These are phyloP conservation scores for Globisporangium cylindrosporum DNA, from an alignment of 352 stramenopile genomes.

Conservation along the genomic window DNA sequence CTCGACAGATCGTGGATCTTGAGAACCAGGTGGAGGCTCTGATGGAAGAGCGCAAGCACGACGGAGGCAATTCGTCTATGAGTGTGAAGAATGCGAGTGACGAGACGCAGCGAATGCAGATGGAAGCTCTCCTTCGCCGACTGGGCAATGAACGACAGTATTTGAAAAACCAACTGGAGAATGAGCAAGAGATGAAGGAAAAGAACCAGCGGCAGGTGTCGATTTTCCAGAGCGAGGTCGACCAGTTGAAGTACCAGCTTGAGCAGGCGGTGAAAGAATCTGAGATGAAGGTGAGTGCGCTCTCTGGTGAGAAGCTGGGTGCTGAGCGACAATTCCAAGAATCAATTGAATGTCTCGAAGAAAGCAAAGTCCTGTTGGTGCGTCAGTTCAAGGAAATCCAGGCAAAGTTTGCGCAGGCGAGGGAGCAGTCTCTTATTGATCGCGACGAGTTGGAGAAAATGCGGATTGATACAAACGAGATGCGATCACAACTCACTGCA, in stretches of 20 bases:
- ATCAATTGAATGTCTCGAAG: conserved; percentile 41
- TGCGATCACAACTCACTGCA: conserved; percentile 37
- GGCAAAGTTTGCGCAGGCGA: conserved; percentile 46
- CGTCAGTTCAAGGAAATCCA: conserved; percentile 62
- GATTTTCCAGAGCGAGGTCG: conserved; percentile 42
- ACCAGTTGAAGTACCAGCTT: conserved; percentile 30
- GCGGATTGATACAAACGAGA: conserved; percentile 42
- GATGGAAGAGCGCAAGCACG: conserved; percentile 48
- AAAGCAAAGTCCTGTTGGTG: conserved; percentile 45
- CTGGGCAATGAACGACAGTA: conserved; percentile 84
- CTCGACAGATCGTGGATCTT: conserved; percentile 61
- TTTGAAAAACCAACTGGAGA: conserved; percentile 72
- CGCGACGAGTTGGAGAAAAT: conserved; percentile 64
- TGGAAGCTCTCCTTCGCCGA: conserved; percentile 66
- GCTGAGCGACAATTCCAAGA: conserved; percentile 41
- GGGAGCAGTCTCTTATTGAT: conserved; percentile 59
- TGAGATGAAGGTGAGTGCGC: conserved; percentile 41
- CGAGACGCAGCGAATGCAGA: conserved; percentile 74
- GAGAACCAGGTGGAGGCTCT: conserved; percentile 54
- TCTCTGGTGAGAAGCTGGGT: conserved; percentile 25
- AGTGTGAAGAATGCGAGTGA: conserved; percentile 69
- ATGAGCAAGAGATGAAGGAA: conserved; percentile 46
- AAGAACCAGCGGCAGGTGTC: conserved; percentile 37
- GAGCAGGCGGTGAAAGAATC: conserved; percentile 34
- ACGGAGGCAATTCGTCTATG: conserved; percentile 27